phyloP scores from a whole-genome alignment of 2,329 filamentous ascomycete genomes.

The Daldinia sp. region DNA sequence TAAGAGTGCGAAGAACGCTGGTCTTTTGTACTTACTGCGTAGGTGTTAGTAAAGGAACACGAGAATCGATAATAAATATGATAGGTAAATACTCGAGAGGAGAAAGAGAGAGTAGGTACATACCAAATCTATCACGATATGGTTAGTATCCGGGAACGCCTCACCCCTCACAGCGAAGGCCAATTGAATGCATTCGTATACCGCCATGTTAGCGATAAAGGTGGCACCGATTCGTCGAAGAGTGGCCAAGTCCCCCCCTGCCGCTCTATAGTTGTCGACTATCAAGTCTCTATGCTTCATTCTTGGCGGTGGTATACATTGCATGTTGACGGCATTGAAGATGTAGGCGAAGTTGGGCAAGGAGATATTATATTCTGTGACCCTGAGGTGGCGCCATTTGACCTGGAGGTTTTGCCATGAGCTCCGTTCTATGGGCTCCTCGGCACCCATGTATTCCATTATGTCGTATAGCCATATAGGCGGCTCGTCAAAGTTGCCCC shows the following conservation, averaged over 20 bases:
- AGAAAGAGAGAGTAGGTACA: neutral
- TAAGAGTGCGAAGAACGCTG: too few species aligned
- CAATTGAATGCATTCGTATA: neutral
- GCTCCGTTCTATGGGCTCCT: neutral
- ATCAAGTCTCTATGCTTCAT: slow-evolving; percentile 37
- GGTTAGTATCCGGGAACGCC: neutral
- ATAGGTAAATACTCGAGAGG: neutral
- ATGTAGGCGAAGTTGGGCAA: slow-evolving; percentile 19
- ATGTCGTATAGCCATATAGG: slow-evolving; percentile 6
- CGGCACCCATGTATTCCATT: neutral
- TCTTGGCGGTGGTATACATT: neutral
- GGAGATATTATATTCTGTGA: slow-evolving; percentile 21
- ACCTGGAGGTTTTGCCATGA: neutral
- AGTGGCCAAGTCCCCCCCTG: slow-evolving; percentile 9
- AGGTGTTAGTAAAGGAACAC: neutral
- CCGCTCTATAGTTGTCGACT: slow-evolving; percentile 30
- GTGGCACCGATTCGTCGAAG: slow-evolving; percentile 12
- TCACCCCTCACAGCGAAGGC: slow-evolving; percentile 8
- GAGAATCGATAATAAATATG: neutral
- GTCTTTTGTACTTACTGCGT: slow-evolving; percentile 16
- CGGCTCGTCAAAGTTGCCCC: neutral
- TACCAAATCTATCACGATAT: slow-evolving; percentile 14
- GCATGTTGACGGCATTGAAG: neutral
- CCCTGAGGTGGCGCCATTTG: neutral
- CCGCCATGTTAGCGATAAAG: slow-evolving; percentile 9